phyloP scores from a whole-genome alignment of 2,329 filamentous ascomycete genomes.

The Calonectria hawksworthii region DNA sequence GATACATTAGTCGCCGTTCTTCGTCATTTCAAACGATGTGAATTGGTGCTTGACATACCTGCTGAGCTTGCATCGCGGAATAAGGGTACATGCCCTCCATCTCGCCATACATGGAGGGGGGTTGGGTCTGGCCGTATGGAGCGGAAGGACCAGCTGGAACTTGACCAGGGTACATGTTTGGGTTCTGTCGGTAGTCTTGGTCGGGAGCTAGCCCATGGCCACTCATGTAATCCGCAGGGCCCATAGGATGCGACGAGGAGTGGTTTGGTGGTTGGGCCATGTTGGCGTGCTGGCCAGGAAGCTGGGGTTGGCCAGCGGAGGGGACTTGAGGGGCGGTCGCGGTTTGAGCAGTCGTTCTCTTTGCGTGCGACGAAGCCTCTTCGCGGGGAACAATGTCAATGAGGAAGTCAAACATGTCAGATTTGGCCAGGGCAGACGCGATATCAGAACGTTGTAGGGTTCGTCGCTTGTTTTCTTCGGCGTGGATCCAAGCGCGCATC shows the following conservation, averaged over 20 bases:
- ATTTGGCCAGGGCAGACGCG: slow-evolving; percentile 94
- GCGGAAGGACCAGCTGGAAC: slow-evolving; percentile 80
- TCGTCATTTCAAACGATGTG: neutral
- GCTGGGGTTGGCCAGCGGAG: slow-evolving; percentile 64
- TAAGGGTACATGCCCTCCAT: slow-evolving; percentile 91
- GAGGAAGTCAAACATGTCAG: slow-evolving; percentile 99
- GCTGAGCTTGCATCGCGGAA: slow-evolving; percentile 83
- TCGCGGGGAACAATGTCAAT: slow-evolving; percentile 99
- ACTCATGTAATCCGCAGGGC: slow-evolving; percentile 73
- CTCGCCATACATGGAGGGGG: slow-evolving; percentile 79
- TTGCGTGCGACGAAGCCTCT: slow-evolving; percentile 88
- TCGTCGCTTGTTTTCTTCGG: slow-evolving; percentile 97
- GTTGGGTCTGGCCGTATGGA: slow-evolving; percentile 82
- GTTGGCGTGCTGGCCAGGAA: slow-evolving; percentile 65
- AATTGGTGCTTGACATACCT: slow-evolving; percentile 67
- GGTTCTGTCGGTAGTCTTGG: slow-evolving; percentile 84
- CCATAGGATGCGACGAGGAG: slow-evolving; percentile 68
- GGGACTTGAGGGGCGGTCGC: slow-evolving; percentile 58
- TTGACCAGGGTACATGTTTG: slow-evolving; percentile 85
- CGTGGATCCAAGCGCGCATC: slow-evolving; percentile 99
- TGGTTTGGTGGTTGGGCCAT: slow-evolving; percentile 70
- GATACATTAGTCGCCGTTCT: slow-evolving; percentile 28
- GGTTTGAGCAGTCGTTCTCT: slow-evolving; percentile 74
- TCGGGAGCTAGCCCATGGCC: slow-evolving; percentile 76
- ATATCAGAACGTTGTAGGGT: slow-evolving; percentile 97